Percentiles rank a stretch among this genome's conserved stretches.
These are phyloP conservation scores for Tephrocybe sp. DNA, from an alignment of 768 basidiomycete species.

Conservation along the genomic window DNA sequence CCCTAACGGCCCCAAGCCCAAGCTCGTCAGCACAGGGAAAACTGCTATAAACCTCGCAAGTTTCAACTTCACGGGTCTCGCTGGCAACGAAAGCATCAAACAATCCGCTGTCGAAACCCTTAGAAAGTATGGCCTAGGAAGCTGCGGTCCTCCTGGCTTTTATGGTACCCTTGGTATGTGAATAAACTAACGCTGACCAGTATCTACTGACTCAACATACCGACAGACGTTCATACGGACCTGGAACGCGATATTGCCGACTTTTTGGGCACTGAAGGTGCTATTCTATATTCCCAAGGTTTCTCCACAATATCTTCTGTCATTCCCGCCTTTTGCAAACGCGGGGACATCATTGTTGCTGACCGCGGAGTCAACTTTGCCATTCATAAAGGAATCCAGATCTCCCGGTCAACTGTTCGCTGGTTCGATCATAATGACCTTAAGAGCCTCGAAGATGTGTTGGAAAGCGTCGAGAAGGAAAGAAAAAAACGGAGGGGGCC, in stretches of 20 bases:
- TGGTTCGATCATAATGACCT: slow-evolving; percentile 98
- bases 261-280: slow-evolving; percentile 84
- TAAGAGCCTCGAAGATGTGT: slow-evolving; percentile 84
- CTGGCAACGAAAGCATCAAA: slow-evolving; percentile 86
- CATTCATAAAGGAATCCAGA: slow-evolving; percentile 94
- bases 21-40: slow-evolving; percentile 68
- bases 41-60: slow-evolving; percentile 82
- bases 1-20: slow-evolving; percentile 80
- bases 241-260: slow-evolving; percentile 87
- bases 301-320: slow-evolving; percentile 92
- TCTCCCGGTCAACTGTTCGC: slow-evolving; percentile 85
- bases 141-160: slow-evolving; percentile 95
- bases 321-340: slow-evolving; percentile 96
- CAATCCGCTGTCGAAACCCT: slow-evolving; percentile 81
- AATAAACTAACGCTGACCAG: not conserved
- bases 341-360: slow-evolving; percentile 97
- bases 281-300: slow-evolving; percentile 92
- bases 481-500: slow-evolving; percentile 77
- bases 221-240: slow-evolving; percentile 84
- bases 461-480: slow-evolving; percentile 84
- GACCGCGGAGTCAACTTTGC: slow-evolving; percentile 96
- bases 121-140: slow-evolving; percentile 87
- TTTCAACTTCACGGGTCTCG: slow-evolving; percentile 88
- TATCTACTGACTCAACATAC: slow-evolving; percentile 6
- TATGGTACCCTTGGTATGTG: slow-evolving; percentile 90